Base-by-base conservation (phyloP, 148 eudicot genomes). In the Spergularia bocconei region DNA sequence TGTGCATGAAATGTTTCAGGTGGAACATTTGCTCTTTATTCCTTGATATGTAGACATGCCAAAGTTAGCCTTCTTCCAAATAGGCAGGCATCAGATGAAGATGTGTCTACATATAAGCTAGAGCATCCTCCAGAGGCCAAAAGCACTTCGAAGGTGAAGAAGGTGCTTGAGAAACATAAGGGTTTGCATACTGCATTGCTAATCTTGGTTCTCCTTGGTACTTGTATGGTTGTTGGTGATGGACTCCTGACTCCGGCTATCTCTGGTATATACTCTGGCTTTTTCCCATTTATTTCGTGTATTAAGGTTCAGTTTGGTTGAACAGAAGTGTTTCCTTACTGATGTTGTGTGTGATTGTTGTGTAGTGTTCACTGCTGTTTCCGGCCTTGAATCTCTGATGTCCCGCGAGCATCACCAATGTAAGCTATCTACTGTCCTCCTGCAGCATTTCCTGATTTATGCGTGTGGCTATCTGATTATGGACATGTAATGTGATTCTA, bases 151-250 rank as follows among this genome's bases (percentile, higher is more conserved):
- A 86, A 76, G 75, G 72, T 87, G 36, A 90, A 87, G 77, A 56
- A 29, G 61, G 82, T 88, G 75, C 92, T 93, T 25, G 97, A 93
- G 81, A 89, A 78, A 72, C 88, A 93, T 74, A 93, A 80, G 73
- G 71, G 84, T 9, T 82, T 91, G 84, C 98, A 85, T 73, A 88
- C 86, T 75, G 96, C 96, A 75, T 82, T 93, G 80, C 83, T 93
- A 19, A 82, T 93, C 36, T 79, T 93, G 87, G 98, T 89, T 77
- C 93, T 93, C 69, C 90, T 92, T 74, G 98, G 98, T 77, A 92
- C 98, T 65, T 92, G 98, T 84, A 92, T 92, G 98, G 96, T 93
- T 60, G 88, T 93, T 74, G 98, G 98, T 76, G 98, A 93, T 82
- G 98, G 98, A 33, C 78, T 93, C 17, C 88, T 93, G 8, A 93